Base-by-base conservation (phyloP, 495 filamentous ascomycete genomes). In the Penicillium chermesinum region DNA sequence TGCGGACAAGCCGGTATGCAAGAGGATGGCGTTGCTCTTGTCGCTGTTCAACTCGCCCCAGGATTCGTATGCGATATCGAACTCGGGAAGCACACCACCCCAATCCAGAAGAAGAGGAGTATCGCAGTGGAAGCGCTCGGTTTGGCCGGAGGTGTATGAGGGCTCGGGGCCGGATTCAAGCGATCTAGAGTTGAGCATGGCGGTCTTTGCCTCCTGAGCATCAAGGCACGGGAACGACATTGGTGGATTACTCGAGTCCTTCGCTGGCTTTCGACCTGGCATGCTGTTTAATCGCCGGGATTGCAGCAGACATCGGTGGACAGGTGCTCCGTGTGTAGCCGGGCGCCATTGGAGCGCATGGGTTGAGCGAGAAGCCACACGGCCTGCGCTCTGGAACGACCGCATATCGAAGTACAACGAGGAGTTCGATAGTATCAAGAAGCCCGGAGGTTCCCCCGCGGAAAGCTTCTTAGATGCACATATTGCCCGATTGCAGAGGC, bases 201-300 rank as follows among this genome's bases (percentile, higher is more conserved):
- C 88, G 13, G 89, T 87, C 57, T 85, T 83, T 1, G 82, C 81
- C 59, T 99, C 93, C 47, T 91, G 81, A 9, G 85, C 88, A 62
- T 99, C 93, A 9, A 99, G 84, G 61, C 93, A 99, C 3, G 93
- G 93, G 58, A 99, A 99, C 14, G 86, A 82, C 71, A 98, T 85
- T 38, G 90, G 87, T 2, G 93, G 90, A 58, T 97, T 98, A 14
- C 89, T 88, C 1, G 81, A 78, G 44, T 74, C 72, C 13, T 59
- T 64, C 18, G 64, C 64, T 8, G 63, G 59, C 38, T 59, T 68
- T 25, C 63, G 62, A 10, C 51, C 44, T 7, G 62, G 43, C 2
- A 47, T 51, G 1, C 49, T 50, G 38, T 73, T 63, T 37, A 71
- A 59, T 34, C 33, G 16, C 30, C 47, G 52, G 7, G 44, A 48